Base-by-base conservation (phyloP, 495 filamentous ascomycete genomes). In the Jackrogersella multiformis region DNA sequence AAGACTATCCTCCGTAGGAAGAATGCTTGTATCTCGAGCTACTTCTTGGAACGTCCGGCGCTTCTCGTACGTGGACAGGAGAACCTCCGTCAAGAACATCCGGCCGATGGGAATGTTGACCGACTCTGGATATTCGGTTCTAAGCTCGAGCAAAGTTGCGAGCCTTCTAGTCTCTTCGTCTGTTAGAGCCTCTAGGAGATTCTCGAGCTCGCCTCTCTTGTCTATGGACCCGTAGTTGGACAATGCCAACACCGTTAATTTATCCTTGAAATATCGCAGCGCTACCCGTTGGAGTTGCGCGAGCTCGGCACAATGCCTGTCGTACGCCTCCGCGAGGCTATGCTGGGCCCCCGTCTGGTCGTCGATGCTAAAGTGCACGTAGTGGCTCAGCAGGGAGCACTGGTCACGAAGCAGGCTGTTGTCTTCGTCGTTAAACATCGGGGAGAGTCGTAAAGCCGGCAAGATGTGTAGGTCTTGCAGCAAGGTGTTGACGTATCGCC, bases 141-240 rank as follows among this genome's bases (percentile, higher is more conserved):
- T 83, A 45, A 97, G 84, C 18, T 89, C 90, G n/a, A 99, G 84
- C 7, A 89, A 75, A 7, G 79, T 75, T 66, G 89, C 90, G 4
- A 99, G 79, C 42, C 88, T 77, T 32, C 82, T 77, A 15, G 98
- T 77, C 74, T 97, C 94, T 1, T 80, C 79, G 46, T 94, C 91
- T 12, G 85, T 85, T 48, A 99, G 81, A 4, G 82, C 79, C 39
- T 87, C 84, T 3, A 98, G 80, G 66, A 97, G 90, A 15, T 87
- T 86, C 74, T 92, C 86, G 9, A 98, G 82, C 61, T 97, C 96
- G 1, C 81, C 74, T 44, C 92, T 84, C 70, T 90, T 86, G 52
- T 93, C 90, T 63, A 98, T 89, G 8, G 91, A 90, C 15, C 90
- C 93, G 72, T 96, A 94, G 68, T 99, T 98, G 1, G 95, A 93